These are phyloP conservation scores for Yamadazyma sp. DNA, from an alignment of 805 yeast species.

Conservation along the genomic window DNA sequence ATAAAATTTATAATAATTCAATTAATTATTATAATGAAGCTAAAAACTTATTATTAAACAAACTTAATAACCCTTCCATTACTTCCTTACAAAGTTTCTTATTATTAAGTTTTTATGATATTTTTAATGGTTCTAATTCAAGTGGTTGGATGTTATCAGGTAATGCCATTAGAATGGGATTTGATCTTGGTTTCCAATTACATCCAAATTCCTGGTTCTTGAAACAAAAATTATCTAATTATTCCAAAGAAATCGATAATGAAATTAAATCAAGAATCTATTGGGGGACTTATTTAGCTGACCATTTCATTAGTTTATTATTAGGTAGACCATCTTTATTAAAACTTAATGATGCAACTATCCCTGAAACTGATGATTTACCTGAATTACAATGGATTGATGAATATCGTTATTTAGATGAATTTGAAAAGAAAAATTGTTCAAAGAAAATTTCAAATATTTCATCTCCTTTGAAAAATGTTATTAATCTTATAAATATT, in stretches of 20 bases:
- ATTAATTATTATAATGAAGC: conserved; percentile 47
- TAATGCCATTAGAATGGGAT: conserved; percentile 61
- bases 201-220: conserved; percentile 60
- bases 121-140: conserved; percentile 56
- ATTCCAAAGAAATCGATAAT: conserved; percentile 46
- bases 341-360: conserved; percentile 55
- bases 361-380: conserved; percentile 55
- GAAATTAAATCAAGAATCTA: conserved; percentile 58
- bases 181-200: conserved; percentile 61
- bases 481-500: conserved; percentile 41
- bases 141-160: conserved; percentile 66
- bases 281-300: conserved; percentile 68
- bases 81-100: conserved; percentile 58
- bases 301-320: conserved; percentile 57
- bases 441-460: conserved; percentile 30
- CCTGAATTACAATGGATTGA: conserved; percentile 65
- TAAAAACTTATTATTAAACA: conserved; percentile 36
- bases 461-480: conserved; percentile 41
- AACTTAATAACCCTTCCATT: conserved; percentile 45
- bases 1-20: conserved; percentile 38
- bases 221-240: conserved; percentile 29
- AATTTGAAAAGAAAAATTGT: conserved; percentile 15
- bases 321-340: conserved; percentile 58
- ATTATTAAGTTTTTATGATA: conserved; percentile 58
- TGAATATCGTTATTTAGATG: conserved; percentile 45